Base-by-base conservation (phyloP, 1,284 basidiomycete species). In the Pseudomicrostroma phylloplanum region DNA sequence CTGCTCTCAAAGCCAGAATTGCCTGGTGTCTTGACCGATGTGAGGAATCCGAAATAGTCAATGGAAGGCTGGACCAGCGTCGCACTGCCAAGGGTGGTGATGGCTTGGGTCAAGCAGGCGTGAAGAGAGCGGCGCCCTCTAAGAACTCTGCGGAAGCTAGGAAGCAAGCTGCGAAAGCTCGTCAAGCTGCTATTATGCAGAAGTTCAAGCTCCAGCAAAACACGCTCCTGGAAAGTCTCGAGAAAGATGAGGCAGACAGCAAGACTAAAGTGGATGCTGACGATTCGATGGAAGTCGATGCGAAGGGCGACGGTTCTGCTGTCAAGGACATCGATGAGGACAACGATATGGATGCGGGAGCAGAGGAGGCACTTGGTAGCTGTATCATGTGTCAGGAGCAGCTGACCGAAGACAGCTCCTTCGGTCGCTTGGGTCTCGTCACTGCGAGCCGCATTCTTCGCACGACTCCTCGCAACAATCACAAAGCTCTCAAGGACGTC, bases 381-480 rank as follows among this genome's bases (percentile, higher is more conserved):
- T 99, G 96, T 79, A 98, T 99, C 67, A 90, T 98, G 8, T 99
- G 96, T 73, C 96, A 98, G 79, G 96, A 98, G 79, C 89, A 92
- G 64, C 85, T 97, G 56, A 89, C 87, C 64, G 80, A 83, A 0
- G 81, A 84, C 13, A 84, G 86, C 64, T 83, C 90, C 0, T 97
- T 96, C 75, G 96, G 96, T 13, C 87, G 86, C 55, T 84, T 99
- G n/a, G 91, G 89, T 1, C 83, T 94, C 63, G 79, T 98, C 6
- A 94, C 98, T 77, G 88, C 91, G 0, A 96, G 92, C 79, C 85
- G 90, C 43, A 82, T 92, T 59, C 83, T 98, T 41, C 86, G 93
- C 53, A 85, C 85, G 64, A 89, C 88, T 69, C 90, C 87, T 2
- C 87, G 90, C 67, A 85, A 85, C n/a, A 65, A 76, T 39, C 60